A percentile compares a stretch with the other conserved stretches of the same genome.
These are phyloP conservation scores for Pinus taeda DNA, from an alignment of 75 land plant species.

Conservation along the genomic window DNA sequence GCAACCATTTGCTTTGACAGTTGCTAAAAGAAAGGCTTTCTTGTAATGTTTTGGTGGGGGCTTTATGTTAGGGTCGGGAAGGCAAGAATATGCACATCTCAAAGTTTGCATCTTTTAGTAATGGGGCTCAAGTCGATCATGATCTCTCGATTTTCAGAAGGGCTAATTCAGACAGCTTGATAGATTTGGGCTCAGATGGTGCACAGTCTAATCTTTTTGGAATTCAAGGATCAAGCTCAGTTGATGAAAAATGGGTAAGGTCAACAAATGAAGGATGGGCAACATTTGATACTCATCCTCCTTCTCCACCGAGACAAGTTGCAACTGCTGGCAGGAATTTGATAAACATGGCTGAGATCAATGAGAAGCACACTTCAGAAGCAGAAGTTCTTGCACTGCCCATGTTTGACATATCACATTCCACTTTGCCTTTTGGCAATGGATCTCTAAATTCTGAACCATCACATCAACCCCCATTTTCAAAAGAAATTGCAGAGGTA, in stretches of 20 bases:
- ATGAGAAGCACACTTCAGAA: background rate
- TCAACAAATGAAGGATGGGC: conserved; percentile 9
- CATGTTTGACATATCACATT: too few relatives aligned
- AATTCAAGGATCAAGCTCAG: background rate
- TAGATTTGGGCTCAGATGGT: conserved; percentile 1
- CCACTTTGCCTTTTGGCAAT: background rate
- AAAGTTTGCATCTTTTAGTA: conserved; percentile 3
- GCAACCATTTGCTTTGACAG: background rate
- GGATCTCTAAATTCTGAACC: background rate
- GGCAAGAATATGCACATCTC: background rate
- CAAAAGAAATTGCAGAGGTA: conserved; percentile 3
- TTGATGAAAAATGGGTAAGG: background rate
- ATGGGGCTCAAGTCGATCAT: background rate
- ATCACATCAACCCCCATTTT: background rate
- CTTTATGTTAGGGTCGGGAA: conserved; percentile 1
- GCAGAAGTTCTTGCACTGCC: background rate
- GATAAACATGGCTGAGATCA: background rate
- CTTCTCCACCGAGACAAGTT: background rate
- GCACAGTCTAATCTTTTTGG: background rate
- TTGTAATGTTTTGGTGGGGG: conserved; percentile 1
- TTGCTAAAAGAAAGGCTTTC: conserved; percentile 4
- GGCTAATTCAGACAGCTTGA: conserved; percentile 4
- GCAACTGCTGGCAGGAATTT: background rate
- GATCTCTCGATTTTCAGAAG: background rate
- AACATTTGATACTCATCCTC: conserved; percentile 1